A percentile compares a stretch with the other conserved stretches of the same genome.
Conservation (phyloP, 2,329 filamentous ascomycete genomes). For the Aureobasidium sp. region DNA sequence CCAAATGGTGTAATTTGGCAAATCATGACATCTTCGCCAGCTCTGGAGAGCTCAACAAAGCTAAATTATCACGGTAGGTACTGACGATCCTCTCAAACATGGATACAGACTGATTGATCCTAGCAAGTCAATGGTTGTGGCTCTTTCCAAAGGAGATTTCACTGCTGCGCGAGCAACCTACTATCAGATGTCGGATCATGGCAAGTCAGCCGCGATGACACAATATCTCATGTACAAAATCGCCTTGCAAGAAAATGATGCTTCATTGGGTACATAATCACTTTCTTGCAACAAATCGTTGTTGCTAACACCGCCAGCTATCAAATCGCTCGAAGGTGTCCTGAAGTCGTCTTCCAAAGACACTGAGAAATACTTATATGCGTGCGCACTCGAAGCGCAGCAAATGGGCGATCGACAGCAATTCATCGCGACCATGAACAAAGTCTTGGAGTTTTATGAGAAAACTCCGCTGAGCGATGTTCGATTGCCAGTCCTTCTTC, state of each 20-base stretch:
- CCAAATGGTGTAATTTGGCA: constrained; percentile 66
- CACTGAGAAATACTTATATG: constrained; percentile 59
- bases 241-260: constrained; percentile 54
- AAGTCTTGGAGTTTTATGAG: constrained; percentile 52
- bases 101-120: background rate
- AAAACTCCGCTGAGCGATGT: constrained; percentile 42
- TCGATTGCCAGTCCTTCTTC: constrained; percentile 57
- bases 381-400: constrained; percentile 73
- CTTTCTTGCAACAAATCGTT: background rate
- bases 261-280: constrained; percentile 31
- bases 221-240: constrained; percentile 70
- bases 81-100: background rate
- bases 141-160: constrained; percentile 52
- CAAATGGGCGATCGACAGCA: constrained; percentile 55
- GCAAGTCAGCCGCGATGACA: constrained; percentile 57
- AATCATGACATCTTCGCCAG: constrained; percentile 60
- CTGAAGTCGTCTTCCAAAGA: constrained; percentile 47
- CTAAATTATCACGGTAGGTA: constrained; percentile 56
- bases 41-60: constrained; percentile 58
- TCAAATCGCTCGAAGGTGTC: constrained; percentile 57
- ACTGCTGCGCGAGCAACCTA: constrained; percentile 51
- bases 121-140: constrained; percentile 62
- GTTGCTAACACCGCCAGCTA: constrained; percentile 29
- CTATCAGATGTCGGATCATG: constrained; percentile 50
- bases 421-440: constrained; percentile 52